Conservation (phyloP, 1,284 basidiomycete genomes). For the Ustilago cynodontis region DNA sequence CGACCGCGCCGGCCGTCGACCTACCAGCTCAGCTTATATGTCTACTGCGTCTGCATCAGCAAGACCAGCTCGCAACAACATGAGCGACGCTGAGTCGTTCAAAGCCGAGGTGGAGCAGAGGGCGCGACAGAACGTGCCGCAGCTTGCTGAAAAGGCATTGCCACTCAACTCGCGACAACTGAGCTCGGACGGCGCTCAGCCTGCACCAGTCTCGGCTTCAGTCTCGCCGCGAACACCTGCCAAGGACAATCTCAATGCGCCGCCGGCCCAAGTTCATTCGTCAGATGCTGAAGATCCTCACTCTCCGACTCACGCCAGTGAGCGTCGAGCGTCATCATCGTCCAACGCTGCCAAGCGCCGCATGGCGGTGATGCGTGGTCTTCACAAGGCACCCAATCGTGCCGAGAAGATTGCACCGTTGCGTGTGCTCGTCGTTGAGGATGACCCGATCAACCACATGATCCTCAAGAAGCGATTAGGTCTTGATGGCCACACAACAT, state of each 20-base stretch:
- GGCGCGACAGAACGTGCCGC: constrained; percentile 27
- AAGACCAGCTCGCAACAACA: constrained; percentile 12
- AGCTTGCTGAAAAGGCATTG: constrained; percentile 19
- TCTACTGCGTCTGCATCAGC: constrained; percentile 22
- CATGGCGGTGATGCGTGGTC: constrained; percentile 40
- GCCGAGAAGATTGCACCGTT: constrained; percentile 47
- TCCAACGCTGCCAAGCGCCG: constrained; percentile 33
- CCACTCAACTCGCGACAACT: constrained; percentile 17
- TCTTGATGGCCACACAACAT: constrained; percentile 78
- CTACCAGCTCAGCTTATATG: constrained; percentile 22
- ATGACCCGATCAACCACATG: constrained; percentile 82
- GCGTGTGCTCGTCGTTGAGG: constrained; percentile 64
- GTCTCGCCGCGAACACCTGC: constrained; percentile 13
- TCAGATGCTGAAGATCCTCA: constrained; percentile 22
- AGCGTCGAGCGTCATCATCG: constrained; percentile 38
- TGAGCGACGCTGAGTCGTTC: constrained; percentile 39
- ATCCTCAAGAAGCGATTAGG: constrained; percentile 80
- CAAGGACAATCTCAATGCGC: constrained; percentile 1
- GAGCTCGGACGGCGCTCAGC: background rate
- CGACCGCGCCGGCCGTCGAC: constrained; percentile 32
- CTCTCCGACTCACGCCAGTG: constrained; percentile 5
- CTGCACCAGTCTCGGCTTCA: background rate
- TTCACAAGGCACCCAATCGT: constrained; percentile 33
- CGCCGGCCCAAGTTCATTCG: constrained; percentile 13
- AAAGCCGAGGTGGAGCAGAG: constrained; percentile 45